Percentiles rank a stretch among this genome's conserved stretches.
Evolutionary conservation across 345 rosid species (phyloP).

Genomic region (Trapa bicornis): DNA sequence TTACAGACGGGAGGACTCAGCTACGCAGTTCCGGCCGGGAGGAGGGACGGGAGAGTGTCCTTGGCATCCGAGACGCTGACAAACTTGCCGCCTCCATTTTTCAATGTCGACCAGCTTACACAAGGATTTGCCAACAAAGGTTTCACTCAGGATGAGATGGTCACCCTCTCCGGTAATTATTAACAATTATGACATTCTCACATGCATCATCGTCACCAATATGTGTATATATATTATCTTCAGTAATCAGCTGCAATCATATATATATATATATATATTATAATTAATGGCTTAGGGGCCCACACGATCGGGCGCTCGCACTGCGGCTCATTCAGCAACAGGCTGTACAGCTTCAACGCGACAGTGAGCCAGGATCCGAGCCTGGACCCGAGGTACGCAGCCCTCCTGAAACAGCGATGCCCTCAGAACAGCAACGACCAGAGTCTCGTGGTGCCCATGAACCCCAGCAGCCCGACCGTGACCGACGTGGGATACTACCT

Average conservation of each 20-base stretch:
- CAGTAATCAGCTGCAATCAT: no score
- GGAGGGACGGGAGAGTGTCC: slow-evolving; percentile 50
- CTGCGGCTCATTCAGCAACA: slow-evolving; percentile 31
- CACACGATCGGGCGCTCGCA: slow-evolving; percentile 57
- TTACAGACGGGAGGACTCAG: slow-evolving; percentile 32
- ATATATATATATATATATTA: no score
- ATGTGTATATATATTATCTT: no score
- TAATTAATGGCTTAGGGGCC: slow-evolving; percentile 20
- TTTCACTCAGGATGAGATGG: slow-evolving; percentile 7
- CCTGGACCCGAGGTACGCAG: slow-evolving; percentile 34
- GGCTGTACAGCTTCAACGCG: slow-evolving; percentile 31
- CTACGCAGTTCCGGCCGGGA: slow-evolving; percentile 45
- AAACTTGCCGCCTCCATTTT: slow-evolving; percentile 35
- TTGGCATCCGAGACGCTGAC: slow-evolving; percentile 23
- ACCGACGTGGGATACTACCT: slow-evolving; percentile 28
- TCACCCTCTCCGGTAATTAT: slow-evolving; percentile 1
- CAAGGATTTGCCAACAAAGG: slow-evolving; percentile 8
- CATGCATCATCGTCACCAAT: no score
- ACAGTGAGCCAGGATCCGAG: slow-evolving; percentile 30
- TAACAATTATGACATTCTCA: no score
- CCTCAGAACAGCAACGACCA: slow-evolving; percentile 16
- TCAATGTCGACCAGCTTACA: slow-evolving; percentile 25
- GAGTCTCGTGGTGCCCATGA: slow-evolving; percentile 26
- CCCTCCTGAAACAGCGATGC: slow-evolving; percentile 28
- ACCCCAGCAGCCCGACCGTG: slow-evolving; percentile 22